A percentile compares a stretch with the other conserved stretches of the same genome.
phyloP scores from a whole-genome alignment of 371 early-diverging fungal genomes.

The Zychaea mexicana region DNA sequence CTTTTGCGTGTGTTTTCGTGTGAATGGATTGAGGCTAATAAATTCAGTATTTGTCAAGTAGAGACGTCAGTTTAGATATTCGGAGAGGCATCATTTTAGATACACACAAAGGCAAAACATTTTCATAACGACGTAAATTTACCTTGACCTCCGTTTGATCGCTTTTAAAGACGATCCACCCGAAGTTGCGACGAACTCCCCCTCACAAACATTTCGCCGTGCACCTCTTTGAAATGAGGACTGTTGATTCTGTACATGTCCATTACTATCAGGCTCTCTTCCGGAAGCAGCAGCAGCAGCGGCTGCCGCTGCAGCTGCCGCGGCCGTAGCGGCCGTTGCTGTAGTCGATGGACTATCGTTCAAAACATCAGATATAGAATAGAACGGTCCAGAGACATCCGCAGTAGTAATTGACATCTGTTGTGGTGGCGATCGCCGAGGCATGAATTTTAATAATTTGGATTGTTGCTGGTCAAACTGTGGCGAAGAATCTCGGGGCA shows the following conservation, averaged over 20 bases:
- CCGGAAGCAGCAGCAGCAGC: slow-evolving; percentile 17
- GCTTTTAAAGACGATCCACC: slow-evolving; percentile 42
- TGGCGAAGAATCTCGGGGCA: slow-evolving; percentile 32
- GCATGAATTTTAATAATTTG: slow-evolving; percentile 43
- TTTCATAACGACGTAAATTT: no score
- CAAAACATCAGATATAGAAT: slow-evolving; percentile 51
- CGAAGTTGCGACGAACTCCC: slow-evolving; percentile 37
- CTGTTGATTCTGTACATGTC: slow-evolving; percentile 7
- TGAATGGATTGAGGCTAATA: slow-evolving; percentile 41
- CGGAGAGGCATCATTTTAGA: no score
- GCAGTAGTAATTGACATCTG: slow-evolving; percentile 20
- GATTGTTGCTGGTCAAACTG: slow-evolving; percentile 16
- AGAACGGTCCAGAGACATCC: slow-evolving; percentile 51
- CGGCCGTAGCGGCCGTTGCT: slow-evolving; percentile 15
- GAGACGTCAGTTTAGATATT: no score
- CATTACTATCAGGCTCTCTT: slow-evolving; percentile 8
- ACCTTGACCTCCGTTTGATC: slow-evolving; percentile 37
- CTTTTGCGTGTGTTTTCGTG: slow-evolving; percentile 32
- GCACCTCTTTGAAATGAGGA: slow-evolving; percentile 27
- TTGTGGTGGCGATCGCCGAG: slow-evolving; percentile 24
- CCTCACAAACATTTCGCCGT: slow-evolving; percentile 41
- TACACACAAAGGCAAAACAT: no score
- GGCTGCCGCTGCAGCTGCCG: slow-evolving; percentile 20
- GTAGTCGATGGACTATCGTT: slow-evolving; percentile 30
- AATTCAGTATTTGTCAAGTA: background rate